Evolutionary conservation across 2,329 filamentous ascomycete species (phyloP), one percentile per base, ranked within the genome.

Genomic region (Neodidymelliopsis sp.): DNA sequence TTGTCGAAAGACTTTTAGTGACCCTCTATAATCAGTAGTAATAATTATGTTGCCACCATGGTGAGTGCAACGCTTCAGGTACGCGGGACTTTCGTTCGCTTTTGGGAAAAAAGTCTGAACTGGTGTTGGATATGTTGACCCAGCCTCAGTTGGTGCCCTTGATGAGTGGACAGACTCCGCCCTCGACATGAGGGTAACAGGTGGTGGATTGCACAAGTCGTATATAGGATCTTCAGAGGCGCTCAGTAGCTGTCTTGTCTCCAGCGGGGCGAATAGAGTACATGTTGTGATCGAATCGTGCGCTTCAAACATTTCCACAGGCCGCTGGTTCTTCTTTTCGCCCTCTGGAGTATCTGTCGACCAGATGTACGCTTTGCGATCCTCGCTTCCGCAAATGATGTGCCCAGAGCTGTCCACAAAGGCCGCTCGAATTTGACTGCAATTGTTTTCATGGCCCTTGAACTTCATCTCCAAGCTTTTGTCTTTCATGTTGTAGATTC

Each of bases 181-280:
- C 19, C 86, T 82, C 57, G 88, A 91, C 53, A 92, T 79, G 13
- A 97, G 79, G 6, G 85, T 92, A 12, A 97, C 85, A 0, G 93
- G 91, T 0, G 93, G 94, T 4, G 94, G 94, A 62, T 97, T 97
- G 78, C 94, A 97, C 1, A 97, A 80, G 62, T 97, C 92, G 70
- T 91, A 99, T n/a, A 99, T 84, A 1, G 94, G 92, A 68, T 99
- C 92, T 45, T 90, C 89, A 0, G 91, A 95, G 11, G 84, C 82
- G 39, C 88, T 86, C 0, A 99, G 81, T 2, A 94, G 78, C 64
- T 89, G 87, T 48, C 90, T 84, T 9, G 91, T 91, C 62, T 84
- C 85, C 0, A 84, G 83, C 0, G 94, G 93, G 0, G 93, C 93
- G 66, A 97, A 87, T 4, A 94, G 76, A 2, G 93, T 90, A n/a